Evolutionary conservation across 768 basidiomycete species (phyloP), one percentile per base, ranked within the genome.

Genomic region (Tricholoma hemisulphureum): DNA sequence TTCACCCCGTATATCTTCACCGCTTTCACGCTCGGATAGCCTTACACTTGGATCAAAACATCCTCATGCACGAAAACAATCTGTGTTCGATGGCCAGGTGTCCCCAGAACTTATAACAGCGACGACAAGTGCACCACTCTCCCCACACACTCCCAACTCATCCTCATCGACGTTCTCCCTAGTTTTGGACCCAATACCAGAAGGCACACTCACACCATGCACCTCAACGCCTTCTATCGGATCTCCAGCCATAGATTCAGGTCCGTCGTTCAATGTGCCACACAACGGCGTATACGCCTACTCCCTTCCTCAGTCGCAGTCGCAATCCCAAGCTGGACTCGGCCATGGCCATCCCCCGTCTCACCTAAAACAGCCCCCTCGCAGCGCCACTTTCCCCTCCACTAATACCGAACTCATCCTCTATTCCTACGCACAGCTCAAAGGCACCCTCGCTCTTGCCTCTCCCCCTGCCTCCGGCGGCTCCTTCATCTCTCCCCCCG

Each of bases 401-500:
- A 69, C 79, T 3, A 83, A 83, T 57, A 77, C 81, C 0, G 89
- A 93, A 61, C 73, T 91, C 16, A 83, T 95, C 18, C 80, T 95
- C 2, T 95, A 95, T 69, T 86, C 93, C 0, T 95, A 95, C 63
- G 91, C 86, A 0, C 90, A 94, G 57, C 79, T 95, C 29, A 74
- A 83, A 6, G 93, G 93, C 4, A 82, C 83, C 0, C 76, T 90
- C 16, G 74, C 81, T 21, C 71, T 93, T 59, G 76, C 81, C 5
- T 21, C 41, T 23, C 41, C 41, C 5, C 82, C 88, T 20, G 59
- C 71, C 31, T 58, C 69, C 0, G 78, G 77, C 16, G 21, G 20
- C 21, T 16, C 41, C 10, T 16, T 23, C 28, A 60, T 67, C 1
- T 65, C 69, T n/a, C n/a, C n/a, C n/a, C 67, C 75, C 21, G 73